These are phyloP conservation scores for Lichtheimia corymbifera DNA, from an alignment of 371 early-diverging fungal genomes.

Conservation along the genomic window DNA sequence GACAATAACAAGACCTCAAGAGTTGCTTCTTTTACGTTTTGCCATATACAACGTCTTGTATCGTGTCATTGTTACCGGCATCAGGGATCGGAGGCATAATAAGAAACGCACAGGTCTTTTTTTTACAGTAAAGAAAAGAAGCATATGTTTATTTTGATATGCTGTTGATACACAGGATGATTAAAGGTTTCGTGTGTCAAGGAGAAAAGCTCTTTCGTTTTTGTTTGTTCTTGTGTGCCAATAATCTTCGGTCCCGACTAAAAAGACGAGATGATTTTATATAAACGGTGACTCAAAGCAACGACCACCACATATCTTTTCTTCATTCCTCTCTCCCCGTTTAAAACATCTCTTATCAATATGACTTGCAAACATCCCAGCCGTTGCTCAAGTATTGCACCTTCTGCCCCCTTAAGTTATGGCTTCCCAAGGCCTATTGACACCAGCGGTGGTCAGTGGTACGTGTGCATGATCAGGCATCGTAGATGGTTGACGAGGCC, in stretches of 20 bases:
- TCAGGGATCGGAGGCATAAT: too few relatives aligned
- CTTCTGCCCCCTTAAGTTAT: not conserved
- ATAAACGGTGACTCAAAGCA: not conserved
- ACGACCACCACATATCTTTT: not conserved
- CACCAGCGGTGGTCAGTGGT: conserved; percentile 23
- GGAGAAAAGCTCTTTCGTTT: not conserved
- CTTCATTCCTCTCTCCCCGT: not conserved
- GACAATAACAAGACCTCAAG: too few relatives aligned
- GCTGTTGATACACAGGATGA: not conserved
- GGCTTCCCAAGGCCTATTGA: conserved; percentile 1
- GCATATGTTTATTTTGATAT: not conserved
- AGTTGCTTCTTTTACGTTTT: too few relatives aligned
- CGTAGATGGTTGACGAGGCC: not conserved
- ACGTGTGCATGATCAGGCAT: not conserved
- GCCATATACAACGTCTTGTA: too few relatives aligned
- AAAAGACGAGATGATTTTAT: not conserved
- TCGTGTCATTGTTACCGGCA: too few relatives aligned
- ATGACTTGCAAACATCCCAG: not conserved
- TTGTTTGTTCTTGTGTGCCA: conserved; percentile 5
- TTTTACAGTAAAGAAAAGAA: not conserved
- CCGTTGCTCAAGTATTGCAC: not conserved
- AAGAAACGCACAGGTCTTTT: too few relatives aligned
- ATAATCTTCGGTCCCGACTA: not conserved
- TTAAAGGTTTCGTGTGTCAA: not conserved
- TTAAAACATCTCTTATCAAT: not conserved